A percentile compares a stretch with the other conserved stretches of the same genome.
phyloP scores from a whole-genome alignment of 1,284 basidiomycete species.

The Xerocomus minutiporus region DNA sequence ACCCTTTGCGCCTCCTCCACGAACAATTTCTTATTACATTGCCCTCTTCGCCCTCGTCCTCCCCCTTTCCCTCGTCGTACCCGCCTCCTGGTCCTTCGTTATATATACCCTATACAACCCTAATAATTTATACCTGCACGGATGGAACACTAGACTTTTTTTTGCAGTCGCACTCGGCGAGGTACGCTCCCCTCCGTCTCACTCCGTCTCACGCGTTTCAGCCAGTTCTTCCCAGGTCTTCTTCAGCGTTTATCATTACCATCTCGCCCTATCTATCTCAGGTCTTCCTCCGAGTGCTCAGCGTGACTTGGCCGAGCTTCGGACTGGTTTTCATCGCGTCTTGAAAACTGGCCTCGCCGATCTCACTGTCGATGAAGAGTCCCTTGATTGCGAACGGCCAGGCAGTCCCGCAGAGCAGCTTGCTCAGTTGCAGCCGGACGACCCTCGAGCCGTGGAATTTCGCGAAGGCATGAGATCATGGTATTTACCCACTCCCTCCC shows the following conservation, averaged over 20 bases:
- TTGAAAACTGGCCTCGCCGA: slow-evolving; percentile 54
- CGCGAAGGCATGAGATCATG: slow-evolving; percentile 64
- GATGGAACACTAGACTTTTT: slow-evolving; percentile 34
- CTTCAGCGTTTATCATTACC: slow-evolving; percentile 71
- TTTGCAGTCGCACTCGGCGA: slow-evolving; percentile 56
- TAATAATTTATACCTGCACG: slow-evolving; percentile 38
- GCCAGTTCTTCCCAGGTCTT: slow-evolving; percentile 46
- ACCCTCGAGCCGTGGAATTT: slow-evolving; percentile 75
- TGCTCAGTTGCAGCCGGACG: slow-evolving; percentile 51
- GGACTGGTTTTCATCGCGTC: slow-evolving; percentile 53
- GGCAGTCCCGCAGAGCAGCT: slow-evolving; percentile 60
- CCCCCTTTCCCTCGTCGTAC: slow-evolving; percentile 68
- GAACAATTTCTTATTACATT: slow-evolving; percentile 52
- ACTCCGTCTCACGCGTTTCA: background rate
- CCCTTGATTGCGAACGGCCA: slow-evolving; percentile 47
- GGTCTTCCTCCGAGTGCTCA: slow-evolving; percentile 45
- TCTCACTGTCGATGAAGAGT: slow-evolving; percentile 55
- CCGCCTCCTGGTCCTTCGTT: slow-evolving; percentile 68
- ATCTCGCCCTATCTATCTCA: slow-evolving; percentile 53
- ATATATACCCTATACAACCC: slow-evolving; percentile 50
- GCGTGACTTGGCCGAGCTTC: slow-evolving; percentile 52
- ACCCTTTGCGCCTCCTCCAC: slow-evolving; percentile 34
- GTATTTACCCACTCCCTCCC: slow-evolving; percentile 25
- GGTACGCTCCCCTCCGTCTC: slow-evolving; percentile 35
- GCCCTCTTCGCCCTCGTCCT: slow-evolving; percentile 56